These are phyloP conservation scores for Salix arbutifolia DNA, from an alignment of 345 rosid genomes.

Conservation along the genomic window DNA sequence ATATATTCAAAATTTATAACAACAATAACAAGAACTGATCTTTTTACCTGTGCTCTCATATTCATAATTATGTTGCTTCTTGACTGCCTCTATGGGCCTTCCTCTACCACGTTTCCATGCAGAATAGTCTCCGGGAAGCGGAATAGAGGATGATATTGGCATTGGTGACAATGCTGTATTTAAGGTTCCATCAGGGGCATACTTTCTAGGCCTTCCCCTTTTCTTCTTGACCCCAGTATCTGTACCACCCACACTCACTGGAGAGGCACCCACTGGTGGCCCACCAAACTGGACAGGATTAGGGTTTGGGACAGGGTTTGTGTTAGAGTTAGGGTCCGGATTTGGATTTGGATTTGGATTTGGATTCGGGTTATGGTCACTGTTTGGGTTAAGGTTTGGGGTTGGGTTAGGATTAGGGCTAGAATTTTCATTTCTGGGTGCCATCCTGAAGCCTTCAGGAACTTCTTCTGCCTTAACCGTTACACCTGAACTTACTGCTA, in stretches of 20 bases:
- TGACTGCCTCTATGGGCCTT: constrained; percentile 37
- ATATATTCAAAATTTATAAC: neutral
- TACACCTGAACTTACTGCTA: constrained; percentile 30
- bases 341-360: constrained; percentile 5
- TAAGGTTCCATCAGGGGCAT: constrained; percentile 58
- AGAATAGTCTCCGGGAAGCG: constrained; percentile 50
- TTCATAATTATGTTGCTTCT: constrained; percentile 53
- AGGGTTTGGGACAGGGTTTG: neutral
- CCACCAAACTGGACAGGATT: constrained; percentile 5
- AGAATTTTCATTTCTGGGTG: constrained; percentile 47
- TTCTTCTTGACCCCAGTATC: constrained; percentile 59
- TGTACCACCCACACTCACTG: constrained; percentile 22
- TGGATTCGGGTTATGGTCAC: constrained; percentile 9
- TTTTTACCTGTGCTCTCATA: constrained; percentile 54
- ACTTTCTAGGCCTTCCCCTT: constrained; percentile 92
- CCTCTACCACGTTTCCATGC: constrained; percentile 61
- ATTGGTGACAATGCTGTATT: constrained; percentile 64
- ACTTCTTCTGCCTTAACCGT: constrained; percentile 47
- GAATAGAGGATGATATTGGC: constrained; percentile 88
- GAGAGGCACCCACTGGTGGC: constrained; percentile 5
- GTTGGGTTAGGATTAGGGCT: constrained; percentile 32
- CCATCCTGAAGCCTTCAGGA: constrained; percentile 44
- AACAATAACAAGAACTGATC: neutral
- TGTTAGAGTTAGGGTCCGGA: constrained; percentile 1
- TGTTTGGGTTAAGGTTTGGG: neutral